Conservation (phyloP, 495 filamentous ascomycete species). For the Gamarada debralockiae region DNA sequence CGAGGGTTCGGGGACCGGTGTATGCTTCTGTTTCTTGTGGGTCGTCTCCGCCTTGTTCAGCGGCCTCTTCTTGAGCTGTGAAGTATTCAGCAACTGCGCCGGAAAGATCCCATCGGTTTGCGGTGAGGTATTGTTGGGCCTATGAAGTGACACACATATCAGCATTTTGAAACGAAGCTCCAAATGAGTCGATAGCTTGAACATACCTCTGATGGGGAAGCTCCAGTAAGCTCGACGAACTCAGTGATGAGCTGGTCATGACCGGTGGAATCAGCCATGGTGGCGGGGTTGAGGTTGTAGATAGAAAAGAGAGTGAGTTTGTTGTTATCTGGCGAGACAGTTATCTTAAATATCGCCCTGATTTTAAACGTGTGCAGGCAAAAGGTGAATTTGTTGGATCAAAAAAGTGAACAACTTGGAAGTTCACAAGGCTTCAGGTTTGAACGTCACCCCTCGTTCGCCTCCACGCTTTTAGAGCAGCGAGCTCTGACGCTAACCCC, state of each 20-base stretch:
- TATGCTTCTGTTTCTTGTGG: conserved; percentile 34
- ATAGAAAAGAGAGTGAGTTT: neutral
- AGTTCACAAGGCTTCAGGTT: no score
- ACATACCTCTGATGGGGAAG: conserved; percentile 59
- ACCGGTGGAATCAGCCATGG: conserved; percentile 54
- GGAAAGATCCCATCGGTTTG: conserved; percentile 67
- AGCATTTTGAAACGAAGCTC: neutral
- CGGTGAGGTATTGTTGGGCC: conserved; percentile 67
- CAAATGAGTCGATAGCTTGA: neutral
- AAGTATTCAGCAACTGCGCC: conserved; percentile 67
- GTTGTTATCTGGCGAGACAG: neutral
- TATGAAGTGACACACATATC: conserved; percentile 29
- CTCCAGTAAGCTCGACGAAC: conserved; percentile 71
- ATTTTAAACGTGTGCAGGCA: no score
- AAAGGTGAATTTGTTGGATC: no score
- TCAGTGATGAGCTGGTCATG: conserved; percentile 67
- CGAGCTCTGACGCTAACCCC: no score
- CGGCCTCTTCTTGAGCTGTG: conserved; percentile 59
- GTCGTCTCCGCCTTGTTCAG: conserved; percentile 32
- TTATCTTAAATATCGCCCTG: no score
- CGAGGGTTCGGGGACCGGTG: conserved; percentile 51
- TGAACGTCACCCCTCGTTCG: no score
- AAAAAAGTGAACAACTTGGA: neutral
- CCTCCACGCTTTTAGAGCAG: no score
- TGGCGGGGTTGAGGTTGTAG: neutral